Conservation (phyloP, 2,329 filamentous ascomycete genomes). For the Botrytis galanthina region DNA sequence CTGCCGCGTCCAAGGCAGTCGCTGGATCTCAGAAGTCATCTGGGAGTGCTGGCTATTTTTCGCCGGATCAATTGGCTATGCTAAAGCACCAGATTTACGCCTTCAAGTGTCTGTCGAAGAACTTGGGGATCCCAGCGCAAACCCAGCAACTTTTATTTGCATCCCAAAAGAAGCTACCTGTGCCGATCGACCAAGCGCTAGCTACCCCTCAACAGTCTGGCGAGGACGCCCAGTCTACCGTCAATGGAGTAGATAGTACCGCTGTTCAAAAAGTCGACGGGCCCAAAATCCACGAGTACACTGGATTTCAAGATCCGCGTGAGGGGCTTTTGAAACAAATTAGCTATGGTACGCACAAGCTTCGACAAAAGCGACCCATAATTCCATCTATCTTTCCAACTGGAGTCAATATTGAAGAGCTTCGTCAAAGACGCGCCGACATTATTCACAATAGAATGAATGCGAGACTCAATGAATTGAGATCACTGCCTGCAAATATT, state of each 20-base stretch:
- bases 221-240: constrained; percentile 40
- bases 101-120: constrained; percentile 87
- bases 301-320: constrained; percentile 68
- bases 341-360: constrained; percentile 75
- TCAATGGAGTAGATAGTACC: constrained; percentile 39
- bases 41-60: constrained; percentile 59
- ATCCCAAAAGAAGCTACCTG: constrained; percentile 56
- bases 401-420: constrained; percentile 81
- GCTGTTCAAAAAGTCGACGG: constrained; percentile 36
- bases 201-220: constrained; percentile 30
- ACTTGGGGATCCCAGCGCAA: constrained; percentile 72
- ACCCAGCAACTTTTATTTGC: constrained; percentile 83
- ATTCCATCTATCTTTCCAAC: constrained; percentile 87
- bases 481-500: constrained; percentile 78
- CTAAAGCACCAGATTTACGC: constrained; percentile 85
- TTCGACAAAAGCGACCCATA: constrained; percentile 72
- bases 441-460: constrained; percentile 88
- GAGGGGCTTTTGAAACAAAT: constrained; percentile 50
- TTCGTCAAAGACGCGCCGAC: constrained; percentile 83
- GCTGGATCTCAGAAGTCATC: constrained; percentile 33
- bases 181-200: constrained; percentile 26
- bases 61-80: constrained; percentile 72
- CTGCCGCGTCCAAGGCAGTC: constrained; percentile 28
- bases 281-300: constrained; percentile 54
- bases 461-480: constrained; percentile 79